Evolutionary conservation across 1,284 basidiomycete genomes (phyloP).

Genomic region (Puccinia triticina): DNA sequence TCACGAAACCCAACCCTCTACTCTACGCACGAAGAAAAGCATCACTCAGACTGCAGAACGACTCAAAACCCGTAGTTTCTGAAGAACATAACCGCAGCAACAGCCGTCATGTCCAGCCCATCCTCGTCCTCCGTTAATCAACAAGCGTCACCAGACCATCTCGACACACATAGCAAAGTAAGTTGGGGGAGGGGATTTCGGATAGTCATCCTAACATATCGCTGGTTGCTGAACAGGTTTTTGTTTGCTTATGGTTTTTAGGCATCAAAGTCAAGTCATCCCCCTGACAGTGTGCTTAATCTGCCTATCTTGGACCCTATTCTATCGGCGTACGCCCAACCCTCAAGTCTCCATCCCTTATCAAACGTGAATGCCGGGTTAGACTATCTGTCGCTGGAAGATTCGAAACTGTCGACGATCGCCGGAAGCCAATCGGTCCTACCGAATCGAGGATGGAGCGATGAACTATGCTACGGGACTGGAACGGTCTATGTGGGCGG

Average conservation of each 20-base stretch:
- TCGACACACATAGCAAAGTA: not conserved
- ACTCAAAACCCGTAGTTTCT: not conserved
- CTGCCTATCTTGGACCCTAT: slow-evolving; percentile 32
- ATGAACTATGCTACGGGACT: slow-evolving; percentile 98
- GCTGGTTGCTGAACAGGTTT: not conserved
- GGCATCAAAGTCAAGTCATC: not conserved
- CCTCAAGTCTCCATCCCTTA: slow-evolving; percentile 39
- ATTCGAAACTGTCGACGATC: slow-evolving; percentile 85
- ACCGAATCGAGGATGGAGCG: slow-evolving; percentile 94
- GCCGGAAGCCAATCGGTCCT: slow-evolving; percentile 82
- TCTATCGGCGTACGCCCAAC: slow-evolving; percentile 34
- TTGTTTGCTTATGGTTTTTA: not conserved
- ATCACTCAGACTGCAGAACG: not conserved
- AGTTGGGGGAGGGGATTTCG: not conserved
- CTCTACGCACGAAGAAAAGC: no score
- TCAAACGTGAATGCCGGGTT: slow-evolving; percentile 60
- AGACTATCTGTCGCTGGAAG: slow-evolving; percentile 88
- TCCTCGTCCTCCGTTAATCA: slow-evolving; percentile 20
- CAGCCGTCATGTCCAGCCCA: not conserved
- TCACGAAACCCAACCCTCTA: not conserved
- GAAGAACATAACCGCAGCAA: not conserved
- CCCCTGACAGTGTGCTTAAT: slow-evolving; percentile 12
- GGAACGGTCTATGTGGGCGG: slow-evolving; percentile 97
- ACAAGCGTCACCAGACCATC: slow-evolving; percentile 4
- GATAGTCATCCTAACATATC: not conserved